Evolutionary conservation across 139 green algal species (phyloP), one percentile per base, ranked within the genome.

Genomic region (Coelastrella sp.): DNA sequence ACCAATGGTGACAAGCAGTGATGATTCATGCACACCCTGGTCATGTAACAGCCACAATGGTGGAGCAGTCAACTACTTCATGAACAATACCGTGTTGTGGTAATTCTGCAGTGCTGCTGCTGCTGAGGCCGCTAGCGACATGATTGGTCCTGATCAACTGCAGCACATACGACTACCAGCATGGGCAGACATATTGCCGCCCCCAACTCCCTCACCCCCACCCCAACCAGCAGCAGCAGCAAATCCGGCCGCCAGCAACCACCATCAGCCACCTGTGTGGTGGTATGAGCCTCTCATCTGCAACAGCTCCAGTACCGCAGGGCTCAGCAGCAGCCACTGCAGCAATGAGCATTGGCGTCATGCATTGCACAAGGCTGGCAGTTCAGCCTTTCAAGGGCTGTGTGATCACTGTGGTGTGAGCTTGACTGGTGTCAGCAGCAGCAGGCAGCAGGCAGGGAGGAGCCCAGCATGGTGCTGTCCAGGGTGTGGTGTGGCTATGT

Each of bases 81-180:
- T 76, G 70, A 1, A 10, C 1, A 10, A 15, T 25, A 22, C 25
- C n/a, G n/a, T n/a, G n/a, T n/a, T 82, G n/a, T 25, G n/a, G n/a
- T n/a, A n/a, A n/a, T n/a, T n/a, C n/a, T 82, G 76, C 76, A 82
- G 76, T 20, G 76, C 76, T 60, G 76, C 76, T 60, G 76, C 76
- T 82, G 76, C 76, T 82, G 76, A 82, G 11, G 76, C 27, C 19
- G 76, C 76, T 8, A 63, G 76, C 59, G 76, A 82, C 6, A n/a
- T 82, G 24, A 24, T 82, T 10, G 76, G 27, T 15, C 76, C 76
- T 82, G 76, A 57, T 7, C 11, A 58, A 27, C 76, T 82, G 76
- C 35, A 59, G 35, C 76, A 63, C 35, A 82, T 82, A 24, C 76
- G 76, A 27, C 24, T 82, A 24, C 76, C 76, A n/a, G 35, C 12